Evolutionary conservation across 305 asterid species (phyloP), one percentile per base, ranked within the genome.

Genomic region (Ilex paraguariensis): DNA sequence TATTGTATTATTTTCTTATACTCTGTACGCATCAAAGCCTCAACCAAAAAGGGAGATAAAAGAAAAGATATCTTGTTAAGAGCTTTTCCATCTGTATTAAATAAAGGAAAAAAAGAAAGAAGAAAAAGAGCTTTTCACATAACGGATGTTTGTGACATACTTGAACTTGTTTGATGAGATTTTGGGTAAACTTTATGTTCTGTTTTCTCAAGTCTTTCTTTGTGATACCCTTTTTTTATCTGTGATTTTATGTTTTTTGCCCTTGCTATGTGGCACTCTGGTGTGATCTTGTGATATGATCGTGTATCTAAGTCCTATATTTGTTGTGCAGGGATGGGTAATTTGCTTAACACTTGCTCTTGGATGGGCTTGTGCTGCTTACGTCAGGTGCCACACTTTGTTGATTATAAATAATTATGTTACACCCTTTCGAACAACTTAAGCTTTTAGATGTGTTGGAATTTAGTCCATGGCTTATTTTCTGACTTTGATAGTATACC

Each of bases 301-400:
- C 7, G 8, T 6, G n/a, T 54, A 30, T 54, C 13, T n/a, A 7
- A 16, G 12, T 54, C 3, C 15, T 54, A 15, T 54, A 36, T 56
- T 56, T 56, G 39, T 11, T 28, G 50, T 62, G 73, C 89, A 93
- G 99, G 99, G 99, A 65, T 84, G 66, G 75, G 21, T 66, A 28
- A 90, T 93, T 57, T 87, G 96, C 84, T 82, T 88, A 70, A 2
- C 66, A 67, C 96, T 93, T 70, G 96, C 96, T 62, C 85, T 88
- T 86, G 99, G 99, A 66, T 93, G 99, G 99, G 86, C 76, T 68
- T 72, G 77, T 71, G 99, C 99, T 72, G 83, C 97, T 54, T 83
- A 73, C 75, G 97, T 93, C 75, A 93, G 96, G 98, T 91, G 83
- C 33, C 70, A 1, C 16, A 53, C 63, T 63, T 40, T 58, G 57